These are phyloP conservation scores for Scenedesmus sp. DNA, from an alignment of 163 green algal genomes.

Conservation along the genomic window DNA sequence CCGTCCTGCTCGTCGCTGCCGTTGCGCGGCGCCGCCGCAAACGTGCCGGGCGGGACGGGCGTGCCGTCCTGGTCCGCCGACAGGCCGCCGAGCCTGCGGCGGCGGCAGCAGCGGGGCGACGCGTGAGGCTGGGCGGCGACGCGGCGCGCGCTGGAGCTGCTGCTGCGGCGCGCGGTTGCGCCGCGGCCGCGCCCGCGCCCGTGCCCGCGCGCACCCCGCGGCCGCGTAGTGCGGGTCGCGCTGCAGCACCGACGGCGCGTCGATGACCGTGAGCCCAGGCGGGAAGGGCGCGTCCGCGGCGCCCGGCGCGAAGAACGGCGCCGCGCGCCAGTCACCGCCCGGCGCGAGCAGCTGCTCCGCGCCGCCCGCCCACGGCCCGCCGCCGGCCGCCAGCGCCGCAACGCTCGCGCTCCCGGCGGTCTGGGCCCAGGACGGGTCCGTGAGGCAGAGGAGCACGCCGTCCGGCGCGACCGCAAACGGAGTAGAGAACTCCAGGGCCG, in stretches of 20 bases:
- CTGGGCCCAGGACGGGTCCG: neutral
- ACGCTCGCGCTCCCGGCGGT: neutral
- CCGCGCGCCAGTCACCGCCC: neutral
- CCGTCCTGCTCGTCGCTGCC: neutral
- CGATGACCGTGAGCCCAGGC: neutral
- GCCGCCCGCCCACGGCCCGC: neutral
- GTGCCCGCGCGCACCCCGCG: too few species aligned
- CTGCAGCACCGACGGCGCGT: neutral
- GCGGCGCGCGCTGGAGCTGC: neutral
- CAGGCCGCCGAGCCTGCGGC: neutral
- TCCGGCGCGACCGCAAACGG: conserved; percentile 5
- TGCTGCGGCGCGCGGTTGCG: neutral
- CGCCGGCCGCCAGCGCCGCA: conserved; percentile 14
- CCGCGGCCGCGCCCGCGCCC: neutral
- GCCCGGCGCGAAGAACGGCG: neutral
- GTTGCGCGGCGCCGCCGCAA: neutral
- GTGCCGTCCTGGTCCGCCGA: neutral
- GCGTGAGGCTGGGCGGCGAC: neutral
- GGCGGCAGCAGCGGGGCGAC: neutral
- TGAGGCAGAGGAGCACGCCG: conserved; percentile 10
- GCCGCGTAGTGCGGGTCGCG: conserved; percentile 19
- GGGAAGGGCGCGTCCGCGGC: neutral
- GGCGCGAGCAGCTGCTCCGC: neutral
- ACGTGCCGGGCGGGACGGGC: too few species aligned
- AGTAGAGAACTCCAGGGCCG: conserved; percentile 24